Evolutionary conservation across 768 basidiomycete species (phyloP), one percentile per base, ranked within the genome.

Genomic region (Clitopilus passeckerianus): DNA sequence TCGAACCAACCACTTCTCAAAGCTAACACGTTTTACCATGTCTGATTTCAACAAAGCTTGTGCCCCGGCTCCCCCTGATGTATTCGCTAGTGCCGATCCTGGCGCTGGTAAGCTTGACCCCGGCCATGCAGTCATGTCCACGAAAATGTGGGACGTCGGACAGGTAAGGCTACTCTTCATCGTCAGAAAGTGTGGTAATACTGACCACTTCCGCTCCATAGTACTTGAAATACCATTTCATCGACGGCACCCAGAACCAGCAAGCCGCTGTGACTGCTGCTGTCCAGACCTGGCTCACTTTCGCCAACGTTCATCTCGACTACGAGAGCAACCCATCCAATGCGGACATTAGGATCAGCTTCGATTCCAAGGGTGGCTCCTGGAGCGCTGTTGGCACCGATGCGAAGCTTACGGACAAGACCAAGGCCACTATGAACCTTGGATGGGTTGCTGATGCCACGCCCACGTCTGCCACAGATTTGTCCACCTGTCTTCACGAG

Each of bases 401-500:
- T 15, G 60, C 59, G 20, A 6, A 24, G 4, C 34, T 64, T 43
- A 24, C 54, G 18, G 27, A 33, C 1, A 18, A 15, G 12, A 41
- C 59, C 0, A 9, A 34, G 10, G 43, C 54, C 4, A 65, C 64
- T 0, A 67, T 67, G 64, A 67, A 67, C 37, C 59, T 67, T 9
- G 63, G 63, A 1, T 67, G 63, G 63, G 50, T 65, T 27, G 58
- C 30, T 15, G 57, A 61, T 35, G 58, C 23, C 8, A 20, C 43
- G 6, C 20, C 43, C 8, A 8, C 63, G 20, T 56, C 62, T 23
- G 53, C 18, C 18, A 50, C 56, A 14, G 66, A 65, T 43, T 58
- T 60, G n/a, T 67, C 57, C 9, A 64, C 62, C 16, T 65, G 69
- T 50, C 64, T 68, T 6, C 70, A 71, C 57, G 66, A 69, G 43